phyloP scores from a whole-genome alignment of 2,329 filamentous ascomycete genomes.

The Alternaria atra region DNA sequence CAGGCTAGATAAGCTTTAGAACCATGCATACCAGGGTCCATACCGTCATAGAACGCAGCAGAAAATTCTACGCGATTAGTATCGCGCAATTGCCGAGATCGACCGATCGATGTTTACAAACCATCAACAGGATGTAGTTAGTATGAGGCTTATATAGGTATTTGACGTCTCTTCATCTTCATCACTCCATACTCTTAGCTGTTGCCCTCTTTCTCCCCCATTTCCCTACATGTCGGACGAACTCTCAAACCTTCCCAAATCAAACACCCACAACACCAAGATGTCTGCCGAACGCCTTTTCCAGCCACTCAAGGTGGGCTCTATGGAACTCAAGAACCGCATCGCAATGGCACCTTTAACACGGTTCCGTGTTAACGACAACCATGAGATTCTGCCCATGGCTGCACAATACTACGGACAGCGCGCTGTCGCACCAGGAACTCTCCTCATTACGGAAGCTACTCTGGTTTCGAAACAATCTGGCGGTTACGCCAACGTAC shows the following conservation, averaged over 20 bases:
- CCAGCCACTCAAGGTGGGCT: constrained; percentile 48
- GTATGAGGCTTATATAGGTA: constrained; percentile 11
- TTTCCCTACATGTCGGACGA: neutral
- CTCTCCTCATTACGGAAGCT: constrained; percentile 67
- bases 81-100: constrained; percentile 22
- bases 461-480: constrained; percentile 60
- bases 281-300: constrained; percentile 46
- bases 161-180: neutral
- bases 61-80: constrained; percentile 17
- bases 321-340: constrained; percentile 45
- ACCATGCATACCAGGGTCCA: neutral
- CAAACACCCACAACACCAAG: constrained; percentile 6
- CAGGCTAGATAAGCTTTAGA: neutral
- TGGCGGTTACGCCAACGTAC: constrained; percentile 61
- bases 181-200: neutral
- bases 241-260: neutral
- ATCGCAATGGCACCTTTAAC: constrained; percentile 50
- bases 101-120: constrained; percentile 21
- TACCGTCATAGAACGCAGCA: constrained; percentile 7
- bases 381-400: constrained; percentile 57
- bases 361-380: constrained; percentile 56
- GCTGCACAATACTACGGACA: constrained; percentile 64
- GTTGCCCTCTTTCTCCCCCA: neutral
- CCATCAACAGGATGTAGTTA: constrained; percentile 6
- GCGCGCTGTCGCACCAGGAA: constrained; percentile 62